Evolutionary conservation across 495 filamentous ascomycete genomes (phyloP).

Genomic region (Aspergillus sclerotioniger): DNA sequence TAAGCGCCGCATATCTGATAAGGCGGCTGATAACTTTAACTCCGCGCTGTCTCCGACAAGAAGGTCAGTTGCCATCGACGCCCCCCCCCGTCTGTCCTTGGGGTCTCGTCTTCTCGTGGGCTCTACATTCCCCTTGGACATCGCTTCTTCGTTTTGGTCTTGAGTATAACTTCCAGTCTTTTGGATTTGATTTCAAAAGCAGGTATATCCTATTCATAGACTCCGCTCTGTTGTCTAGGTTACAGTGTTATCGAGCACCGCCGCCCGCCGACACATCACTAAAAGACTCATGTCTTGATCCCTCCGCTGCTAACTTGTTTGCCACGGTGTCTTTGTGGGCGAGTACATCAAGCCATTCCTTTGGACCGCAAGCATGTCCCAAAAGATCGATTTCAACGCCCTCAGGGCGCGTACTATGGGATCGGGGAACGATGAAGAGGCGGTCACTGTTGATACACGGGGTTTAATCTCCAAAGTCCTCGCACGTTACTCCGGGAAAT

Average conservation of each 20-base stretch:
- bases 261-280: not conserved
- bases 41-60: constrained; percentile 2
- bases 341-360: not conserved
- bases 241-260: not conserved
- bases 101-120: not conserved
- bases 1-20: not conserved
- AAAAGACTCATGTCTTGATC: not conserved
- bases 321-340: not conserved
- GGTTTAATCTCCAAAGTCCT: constrained; percentile 97
- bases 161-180: not conserved
- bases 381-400: constrained; percentile 71
- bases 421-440: constrained; percentile 85
- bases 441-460: constrained; percentile 97
- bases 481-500: constrained; percentile 92
- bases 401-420: constrained; percentile 83
- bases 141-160: not conserved
- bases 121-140: not conserved
- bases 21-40: not conserved
- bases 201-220: not conserved
- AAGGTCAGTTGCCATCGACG: not conserved
- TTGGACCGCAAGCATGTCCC: constrained; percentile 46
- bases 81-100: not conserved
- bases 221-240: not conserved
- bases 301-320: not conserved
- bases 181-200: not conserved